Conservation (phyloP, 2,329 filamentous ascomycete species). For the Ophiocordyceps australis region DNA sequence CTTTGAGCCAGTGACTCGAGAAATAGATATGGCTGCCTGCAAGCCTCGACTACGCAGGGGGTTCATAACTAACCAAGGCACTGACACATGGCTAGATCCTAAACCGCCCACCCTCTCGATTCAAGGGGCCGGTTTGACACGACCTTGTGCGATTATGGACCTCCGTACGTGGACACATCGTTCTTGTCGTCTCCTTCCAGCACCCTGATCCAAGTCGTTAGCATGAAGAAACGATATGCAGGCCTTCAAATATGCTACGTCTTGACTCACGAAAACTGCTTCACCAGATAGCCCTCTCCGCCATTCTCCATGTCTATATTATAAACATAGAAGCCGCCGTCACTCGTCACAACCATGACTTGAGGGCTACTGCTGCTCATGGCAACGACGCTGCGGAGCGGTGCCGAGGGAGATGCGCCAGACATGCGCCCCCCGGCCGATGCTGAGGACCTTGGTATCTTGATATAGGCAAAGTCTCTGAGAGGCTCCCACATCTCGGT, state of each 20-base stretch:
- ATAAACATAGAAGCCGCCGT: constrained; percentile 89
- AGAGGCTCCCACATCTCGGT: constrained; percentile 96
- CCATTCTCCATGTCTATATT: constrained; percentile 90
- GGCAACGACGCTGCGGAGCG: constrained; percentile 80
- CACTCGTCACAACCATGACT: constrained; percentile 94
- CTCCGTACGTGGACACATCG: constrained; percentile 26
- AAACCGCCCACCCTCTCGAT: too few species aligned
- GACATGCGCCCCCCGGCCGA: constrained; percentile 7
- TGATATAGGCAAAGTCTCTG: constrained; percentile 92
- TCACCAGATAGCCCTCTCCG: constrained; percentile 78
- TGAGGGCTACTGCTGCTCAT: constrained; percentile 92
- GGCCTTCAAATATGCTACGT: too few species aligned
- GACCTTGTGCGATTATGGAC: too few species aligned
- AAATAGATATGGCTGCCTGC: too few species aligned
- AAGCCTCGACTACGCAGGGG: too few species aligned
- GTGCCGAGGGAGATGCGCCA: constrained; percentile 19
- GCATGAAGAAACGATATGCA: too few species aligned
- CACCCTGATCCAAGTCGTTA: too few species aligned
- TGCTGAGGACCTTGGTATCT: constrained; percentile 48
- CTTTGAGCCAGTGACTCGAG: too few species aligned
- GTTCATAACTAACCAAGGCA: too few species aligned
- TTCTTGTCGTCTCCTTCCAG: constrained; percentile 36
- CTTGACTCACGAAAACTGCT: constrained; percentile 71
- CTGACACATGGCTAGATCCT: too few species aligned
- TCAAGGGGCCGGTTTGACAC: too few species aligned